Evolutionary conservation across 139 green algal genomes (phyloP).

Genomic region (Picochlorum sp.): DNA sequence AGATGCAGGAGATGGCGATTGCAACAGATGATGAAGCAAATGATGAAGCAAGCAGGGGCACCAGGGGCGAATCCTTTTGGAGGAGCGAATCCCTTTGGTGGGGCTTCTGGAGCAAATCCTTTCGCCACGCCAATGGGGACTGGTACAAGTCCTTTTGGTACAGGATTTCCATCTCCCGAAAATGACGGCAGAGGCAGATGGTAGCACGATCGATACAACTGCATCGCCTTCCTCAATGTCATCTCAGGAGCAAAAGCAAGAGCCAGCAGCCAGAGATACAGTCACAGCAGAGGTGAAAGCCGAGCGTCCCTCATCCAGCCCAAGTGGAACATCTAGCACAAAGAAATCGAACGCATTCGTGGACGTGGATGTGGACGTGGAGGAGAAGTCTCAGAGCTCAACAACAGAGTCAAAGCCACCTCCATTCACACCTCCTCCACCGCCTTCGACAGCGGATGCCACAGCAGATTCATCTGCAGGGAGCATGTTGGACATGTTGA

Average conservation of each 20-base stretch:
- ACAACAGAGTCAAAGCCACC: neutral
- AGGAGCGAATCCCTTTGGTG: neutral
- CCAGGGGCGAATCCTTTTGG: constrained; percentile 19
- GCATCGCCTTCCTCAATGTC: constrained; percentile 7
- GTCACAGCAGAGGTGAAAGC: constrained; percentile 7
- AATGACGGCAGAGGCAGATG: neutral
- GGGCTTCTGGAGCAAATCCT: constrained; percentile 5
- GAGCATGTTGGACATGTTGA: constrained; percentile 31
- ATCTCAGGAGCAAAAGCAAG: neutral
- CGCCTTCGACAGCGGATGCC: neutral
- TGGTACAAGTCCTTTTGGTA: constrained; percentile 14
- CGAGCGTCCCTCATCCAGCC: constrained; percentile 11
- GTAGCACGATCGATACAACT: neutral
- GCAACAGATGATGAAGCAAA: constrained; percentile 36
- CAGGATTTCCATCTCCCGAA: neutral
- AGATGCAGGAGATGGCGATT: constrained; percentile 32
- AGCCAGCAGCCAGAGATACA: constrained; percentile 2
- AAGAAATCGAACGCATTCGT: constrained; percentile 24
- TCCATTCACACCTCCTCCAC: constrained; percentile 6
- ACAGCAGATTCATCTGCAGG: neutral
- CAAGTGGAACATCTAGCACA: neutral
- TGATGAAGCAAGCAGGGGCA: constrained; percentile 32
- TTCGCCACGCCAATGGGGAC: no score
- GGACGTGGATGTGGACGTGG: constrained; percentile 15
- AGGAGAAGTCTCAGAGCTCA: neutral